Evolutionary conservation across 2,329 filamentous ascomycete genomes (phyloP), one percentile per base, ranked within the genome.

Genomic region (Botrytis elliptica): DNA sequence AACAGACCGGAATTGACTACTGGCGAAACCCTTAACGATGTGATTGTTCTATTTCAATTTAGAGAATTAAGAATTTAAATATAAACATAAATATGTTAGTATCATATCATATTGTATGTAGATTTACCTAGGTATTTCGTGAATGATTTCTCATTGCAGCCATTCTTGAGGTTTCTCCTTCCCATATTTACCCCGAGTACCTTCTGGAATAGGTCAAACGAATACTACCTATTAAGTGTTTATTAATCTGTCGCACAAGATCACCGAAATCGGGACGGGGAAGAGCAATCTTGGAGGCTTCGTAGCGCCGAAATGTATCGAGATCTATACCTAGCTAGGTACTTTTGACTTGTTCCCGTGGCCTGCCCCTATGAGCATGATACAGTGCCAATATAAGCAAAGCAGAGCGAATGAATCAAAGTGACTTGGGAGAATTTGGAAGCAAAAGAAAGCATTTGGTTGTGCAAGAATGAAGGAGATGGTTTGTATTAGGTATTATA

Each of bases 191-290:
- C 60, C 60, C 60, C 36, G 36, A 42, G 36, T 29, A 42, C 38
- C 22, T 63, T 42, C 60, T 63, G 25, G 4, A 42, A 63, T 29
- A 16, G 59, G 33, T 38, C 59, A 25, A 25, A 60, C 16, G 18
- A 44, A 44, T 44, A 18, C 42, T 46, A 46, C 44, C 44, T 8
- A 20, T 20, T 8, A 14, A 18, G 18, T 20, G 44, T 46, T 46
- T 10, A n/a, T 40, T 40, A 4, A 29, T 42, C 6, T 64, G 62
- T 44, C 44, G 40, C 1, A 64, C 62, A 64, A 22, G 18, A 64
- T 18, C n/a, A 64, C 62, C 62, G 62, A 18, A 22, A 75, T 76
- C 77, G 62, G 40, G 40, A 75, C 75, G 77, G 20, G 33, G 59
- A 55, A 55, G 25, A 42, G 40, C 40, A 64, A n/a, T 8, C 29